Evolutionary conservation across 306 rosid genomes (phyloP).

Genomic region (Canavalia ensiformis): DNA sequence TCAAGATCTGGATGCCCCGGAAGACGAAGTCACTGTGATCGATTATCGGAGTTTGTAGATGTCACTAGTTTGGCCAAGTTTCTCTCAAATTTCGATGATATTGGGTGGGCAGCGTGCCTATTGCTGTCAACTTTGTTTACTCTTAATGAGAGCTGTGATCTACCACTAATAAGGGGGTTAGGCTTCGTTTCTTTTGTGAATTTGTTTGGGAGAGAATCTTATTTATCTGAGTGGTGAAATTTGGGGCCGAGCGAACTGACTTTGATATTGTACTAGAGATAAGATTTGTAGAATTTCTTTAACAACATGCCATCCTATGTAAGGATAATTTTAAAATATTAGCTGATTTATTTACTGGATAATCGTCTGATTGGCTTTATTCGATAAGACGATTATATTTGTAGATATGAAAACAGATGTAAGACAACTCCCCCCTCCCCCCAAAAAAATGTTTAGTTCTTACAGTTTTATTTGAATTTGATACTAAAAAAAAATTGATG

Average conservation of each 20-base stretch:
- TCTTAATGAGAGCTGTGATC: slow-evolving; percentile 12
- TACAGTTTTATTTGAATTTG: too few species aligned
- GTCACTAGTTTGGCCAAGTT: slow-evolving; percentile 22
- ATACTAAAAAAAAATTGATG: too few species aligned
- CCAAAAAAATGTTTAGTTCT: too few species aligned
- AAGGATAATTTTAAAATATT: neutral
- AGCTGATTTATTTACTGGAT: slow-evolving; percentile 19
- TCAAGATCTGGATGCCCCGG: slow-evolving; percentile 97
- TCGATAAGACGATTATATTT: neutral
- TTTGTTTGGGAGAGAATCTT: slow-evolving; percentile 37
- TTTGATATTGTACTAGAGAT: slow-evolving; percentile 9
- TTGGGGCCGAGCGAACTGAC: slow-evolving; percentile 10
- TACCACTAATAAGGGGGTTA: slow-evolving; percentile 37
- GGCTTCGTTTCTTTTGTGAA: slow-evolving; percentile 27
- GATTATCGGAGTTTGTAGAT: slow-evolving; percentile 90
- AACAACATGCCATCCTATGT: slow-evolving; percentile 24
- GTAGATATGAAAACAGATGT: too few species aligned
- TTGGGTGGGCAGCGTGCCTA: slow-evolving; percentile 1
- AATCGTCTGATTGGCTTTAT: neutral
- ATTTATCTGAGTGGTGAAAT: neutral
- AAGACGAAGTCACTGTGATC: slow-evolving; percentile 97
- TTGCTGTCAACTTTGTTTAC: slow-evolving; percentile 31
- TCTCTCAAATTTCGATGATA: slow-evolving; percentile 17
- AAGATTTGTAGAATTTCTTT: slow-evolving; percentile 37
- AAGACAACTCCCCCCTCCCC: too few species aligned